These are phyloP conservation scores for Alternaria conjuncta DNA, from an alignment of 2,329 filamentous ascomycete genomes.

Conservation along the genomic window DNA sequence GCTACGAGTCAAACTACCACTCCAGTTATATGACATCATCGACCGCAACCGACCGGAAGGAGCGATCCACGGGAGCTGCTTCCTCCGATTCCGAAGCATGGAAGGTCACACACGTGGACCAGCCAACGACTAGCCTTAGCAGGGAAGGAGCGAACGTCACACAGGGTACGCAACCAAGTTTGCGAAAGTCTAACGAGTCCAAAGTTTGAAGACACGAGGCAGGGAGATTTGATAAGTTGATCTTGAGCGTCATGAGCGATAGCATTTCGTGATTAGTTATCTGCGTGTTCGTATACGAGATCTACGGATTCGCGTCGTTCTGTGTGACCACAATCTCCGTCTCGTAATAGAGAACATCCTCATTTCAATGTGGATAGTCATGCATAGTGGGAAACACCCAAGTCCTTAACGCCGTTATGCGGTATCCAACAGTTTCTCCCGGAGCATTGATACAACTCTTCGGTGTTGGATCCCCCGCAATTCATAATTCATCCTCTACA, in stretches of 20 bases:
- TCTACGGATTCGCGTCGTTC: neutral
- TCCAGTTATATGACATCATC: neutral
- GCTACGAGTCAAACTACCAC: neutral
- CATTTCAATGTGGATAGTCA: neutral
- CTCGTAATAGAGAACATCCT: neutral
- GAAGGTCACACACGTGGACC: neutral
- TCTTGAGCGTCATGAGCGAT: neutral
- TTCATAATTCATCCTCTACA: constrained; percentile 1
- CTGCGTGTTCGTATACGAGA: neutral
- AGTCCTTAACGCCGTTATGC: neutral
- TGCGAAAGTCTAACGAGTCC: neutral
- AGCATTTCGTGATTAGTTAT: neutral
- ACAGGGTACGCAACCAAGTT: neutral
- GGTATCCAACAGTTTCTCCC: neutral
- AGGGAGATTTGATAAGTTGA: neutral
- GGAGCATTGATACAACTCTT: neutral
- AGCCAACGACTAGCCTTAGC: neutral
- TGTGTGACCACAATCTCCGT: neutral
- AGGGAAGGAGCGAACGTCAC: neutral
- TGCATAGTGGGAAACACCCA: neutral
- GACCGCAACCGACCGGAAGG: neutral
- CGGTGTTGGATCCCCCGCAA: neutral
- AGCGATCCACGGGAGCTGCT: neutral
- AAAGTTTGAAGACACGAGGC: neutral
- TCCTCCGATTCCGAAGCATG: neutral